These are phyloP conservation scores for Fusarium fujikuroi DNA, from an alignment of 2,329 filamentous ascomycete genomes.

Conservation along the genomic window DNA sequence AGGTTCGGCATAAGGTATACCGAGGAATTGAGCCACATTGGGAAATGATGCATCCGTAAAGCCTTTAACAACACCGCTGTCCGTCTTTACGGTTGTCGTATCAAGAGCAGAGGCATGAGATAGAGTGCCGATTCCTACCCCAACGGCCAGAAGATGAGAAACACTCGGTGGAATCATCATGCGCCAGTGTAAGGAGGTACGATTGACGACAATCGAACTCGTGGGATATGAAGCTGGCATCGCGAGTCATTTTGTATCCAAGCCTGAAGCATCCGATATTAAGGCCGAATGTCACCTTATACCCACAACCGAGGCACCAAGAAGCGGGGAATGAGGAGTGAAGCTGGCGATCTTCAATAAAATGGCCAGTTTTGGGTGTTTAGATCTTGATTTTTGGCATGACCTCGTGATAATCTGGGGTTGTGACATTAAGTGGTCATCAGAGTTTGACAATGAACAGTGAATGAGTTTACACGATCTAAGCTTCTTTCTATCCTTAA, in stretches of 20 bases:
- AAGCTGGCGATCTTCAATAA: not conserved
- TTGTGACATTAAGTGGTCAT: not conserved
- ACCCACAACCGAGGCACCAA: not conserved
- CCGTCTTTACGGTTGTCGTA: not conserved
- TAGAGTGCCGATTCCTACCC: not conserved
- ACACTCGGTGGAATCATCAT: not conserved
- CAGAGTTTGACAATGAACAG: not conserved
- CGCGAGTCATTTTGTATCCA: not conserved
- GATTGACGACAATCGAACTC: not conserved
- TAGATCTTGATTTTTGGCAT: not conserved
- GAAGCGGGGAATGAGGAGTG: not conserved
- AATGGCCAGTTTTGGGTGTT: not conserved
- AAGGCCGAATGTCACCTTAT: not conserved
- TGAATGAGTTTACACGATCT: not conserved
- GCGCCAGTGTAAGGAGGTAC: not conserved
- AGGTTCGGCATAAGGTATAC: constrained; percentile 12
- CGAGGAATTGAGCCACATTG: constrained; percentile 7
- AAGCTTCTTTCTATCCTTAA: not conserved
- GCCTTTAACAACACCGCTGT: not conserved
- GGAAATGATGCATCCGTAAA: not conserved
- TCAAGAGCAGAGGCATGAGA: not conserved
- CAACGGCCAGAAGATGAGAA: not conserved
- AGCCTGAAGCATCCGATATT: not conserved
- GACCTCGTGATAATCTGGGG: not conserved
- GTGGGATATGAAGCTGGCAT: not conserved